Evolutionary conservation across 2,329 filamentous ascomycete genomes (phyloP).

Genomic region (Fusarium sulawesiense): DNA sequence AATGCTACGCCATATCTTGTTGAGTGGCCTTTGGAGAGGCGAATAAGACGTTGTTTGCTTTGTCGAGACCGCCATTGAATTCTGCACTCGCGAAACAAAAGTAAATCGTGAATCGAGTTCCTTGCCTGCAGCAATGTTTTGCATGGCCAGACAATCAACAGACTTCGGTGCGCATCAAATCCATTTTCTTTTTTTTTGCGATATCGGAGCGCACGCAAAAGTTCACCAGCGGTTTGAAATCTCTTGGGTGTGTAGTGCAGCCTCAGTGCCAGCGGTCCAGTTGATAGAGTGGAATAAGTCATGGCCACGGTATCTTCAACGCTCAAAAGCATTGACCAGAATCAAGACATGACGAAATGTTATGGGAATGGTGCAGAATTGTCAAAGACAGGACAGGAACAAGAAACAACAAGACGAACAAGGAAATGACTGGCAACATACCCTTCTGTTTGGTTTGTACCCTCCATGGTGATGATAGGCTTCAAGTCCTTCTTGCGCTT

Average conservation of each 20-base stretch:
- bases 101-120: not conserved
- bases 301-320: not conserved
- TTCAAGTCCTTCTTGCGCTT: conserved; percentile 83
- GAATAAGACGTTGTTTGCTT: conserved; percentile 23
- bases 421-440: conserved; percentile 47
- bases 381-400: not conserved
- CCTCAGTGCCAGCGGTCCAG: not conserved
- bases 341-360: not conserved
- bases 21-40: conserved; percentile 13
- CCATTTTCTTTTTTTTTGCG: not conserved
- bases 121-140: conserved; percentile 1
- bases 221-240: conserved; percentile 1
- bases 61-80: conserved; percentile 17
- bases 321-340: not conserved
- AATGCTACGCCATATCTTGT: conserved; percentile 30
- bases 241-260: conserved; percentile 1
- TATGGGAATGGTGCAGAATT: not conserved
- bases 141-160: conserved; percentile 4
- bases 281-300: not conserved
- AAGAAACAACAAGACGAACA: not conserved
- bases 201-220: conserved; percentile 8
- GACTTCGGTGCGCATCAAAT: conserved; percentile 9
- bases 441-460: conserved; percentile 51
- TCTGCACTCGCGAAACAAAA: conserved; percentile 3
- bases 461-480: conserved; percentile 80